These are phyloP conservation scores for Pseudozyma sp. DNA, from an alignment of 1,284 basidiomycete genomes.

Conservation along the genomic window DNA sequence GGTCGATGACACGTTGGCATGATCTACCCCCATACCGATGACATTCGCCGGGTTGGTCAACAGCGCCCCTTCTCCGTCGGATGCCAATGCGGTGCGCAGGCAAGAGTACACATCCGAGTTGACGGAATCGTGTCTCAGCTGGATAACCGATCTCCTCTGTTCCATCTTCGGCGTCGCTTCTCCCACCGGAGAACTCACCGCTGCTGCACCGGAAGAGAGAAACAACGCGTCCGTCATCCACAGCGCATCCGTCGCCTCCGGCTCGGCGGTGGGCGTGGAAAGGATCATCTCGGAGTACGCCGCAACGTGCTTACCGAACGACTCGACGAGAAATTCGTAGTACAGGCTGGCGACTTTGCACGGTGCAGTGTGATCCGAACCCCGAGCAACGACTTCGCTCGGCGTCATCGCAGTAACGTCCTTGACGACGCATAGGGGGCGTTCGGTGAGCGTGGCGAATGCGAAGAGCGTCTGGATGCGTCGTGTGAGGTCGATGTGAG, in stretches of 20 bases:
- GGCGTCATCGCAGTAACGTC: constrained; percentile 36
- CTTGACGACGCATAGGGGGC: constrained; percentile 34
- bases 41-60: constrained; percentile 31
- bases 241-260: constrained; percentile 16
- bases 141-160: constrained; percentile 23
- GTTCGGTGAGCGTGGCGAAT: constrained; percentile 32
- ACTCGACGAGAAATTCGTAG: constrained; percentile 37
- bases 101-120: constrained; percentile 44
- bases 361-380: constrained; percentile 28
- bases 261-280: constrained; percentile 7
- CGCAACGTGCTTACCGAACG: constrained; percentile 22
- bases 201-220: constrained; percentile 28
- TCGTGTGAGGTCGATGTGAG: constrained; percentile 29
- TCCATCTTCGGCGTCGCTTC: constrained; percentile 16
- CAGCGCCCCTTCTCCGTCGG: constrained; percentile 45
- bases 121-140: constrained; percentile 43
- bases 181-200: constrained; percentile 14
- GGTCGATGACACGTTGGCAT: constrained; percentile 8
- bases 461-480: constrained; percentile 48
- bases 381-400: constrained; percentile 28
- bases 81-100: constrained; percentile 35
- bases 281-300: constrained; percentile 20
- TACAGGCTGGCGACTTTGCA: constrained; percentile 27
- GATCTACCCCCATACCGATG: constrained; percentile 40
- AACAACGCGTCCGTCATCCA: constrained; percentile 37